Evolutionary conservation across 2,329 filamentous ascomycete genomes (phyloP).

Genomic region (Fusarium siculi): DNA sequence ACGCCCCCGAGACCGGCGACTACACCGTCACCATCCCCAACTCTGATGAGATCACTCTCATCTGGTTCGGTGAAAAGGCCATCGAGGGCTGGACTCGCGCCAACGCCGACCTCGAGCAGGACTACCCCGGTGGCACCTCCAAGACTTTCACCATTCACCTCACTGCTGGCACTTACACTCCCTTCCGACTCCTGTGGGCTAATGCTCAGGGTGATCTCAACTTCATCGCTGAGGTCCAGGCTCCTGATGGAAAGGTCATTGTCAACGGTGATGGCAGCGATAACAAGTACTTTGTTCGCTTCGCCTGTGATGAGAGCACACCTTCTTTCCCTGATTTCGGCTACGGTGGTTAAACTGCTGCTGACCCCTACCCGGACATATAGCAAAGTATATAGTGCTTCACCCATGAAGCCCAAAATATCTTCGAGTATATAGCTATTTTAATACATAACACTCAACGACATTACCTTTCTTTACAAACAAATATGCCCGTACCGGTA

Average conservation of each 20-base stretch:
- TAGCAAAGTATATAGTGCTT: background rate
- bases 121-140: slow-evolving; percentile 13
- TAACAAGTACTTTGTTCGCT: slow-evolving; percentile 11
- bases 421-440: background rate
- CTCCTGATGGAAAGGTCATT: slow-evolving; percentile 2
- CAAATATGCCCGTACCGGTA: background rate
- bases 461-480: background rate
- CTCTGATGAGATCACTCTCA: slow-evolving; percentile 16
- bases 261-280: slow-evolving; percentile 1
- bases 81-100: background rate
- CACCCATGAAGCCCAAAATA: fast-evolving
- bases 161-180: slow-evolving; percentile 3
- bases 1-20: background rate
- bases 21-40: slow-evolving; percentile 8
- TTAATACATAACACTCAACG: background rate
- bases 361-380: background rate
- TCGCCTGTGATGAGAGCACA: background rate
- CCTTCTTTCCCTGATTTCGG: background rate
- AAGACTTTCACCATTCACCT: background rate
- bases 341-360: background rate
- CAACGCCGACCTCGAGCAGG: slow-evolving; percentile 8
- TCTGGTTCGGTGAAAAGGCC: slow-evolving; percentile 10
- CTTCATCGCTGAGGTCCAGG: slow-evolving; percentile 7
- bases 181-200: slow-evolving; percentile 17
- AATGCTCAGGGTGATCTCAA: slow-evolving; percentile 16